A percentile compares a stretch with the other conserved stretches of the same genome.
phyloP scores from a whole-genome alignment of 2,329 filamentous ascomycete genomes.

The Geosmithia morbida region DNA sequence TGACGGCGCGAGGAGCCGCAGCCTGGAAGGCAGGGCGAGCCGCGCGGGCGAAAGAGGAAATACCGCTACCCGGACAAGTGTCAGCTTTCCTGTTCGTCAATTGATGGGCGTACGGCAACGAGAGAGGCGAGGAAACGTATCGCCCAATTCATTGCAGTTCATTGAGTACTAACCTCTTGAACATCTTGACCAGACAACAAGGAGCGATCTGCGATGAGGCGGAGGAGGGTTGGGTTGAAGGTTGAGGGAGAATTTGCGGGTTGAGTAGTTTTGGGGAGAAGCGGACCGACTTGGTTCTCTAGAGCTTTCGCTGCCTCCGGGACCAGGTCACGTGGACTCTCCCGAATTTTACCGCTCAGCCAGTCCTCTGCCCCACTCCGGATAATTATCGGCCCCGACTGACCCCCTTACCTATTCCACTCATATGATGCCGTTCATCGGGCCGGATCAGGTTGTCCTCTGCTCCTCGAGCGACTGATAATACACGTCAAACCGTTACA shows the following conservation, averaged over 20 bases:
- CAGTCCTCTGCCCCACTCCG: neutral
- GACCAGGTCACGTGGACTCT: neutral
- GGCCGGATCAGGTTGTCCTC: too few species aligned
- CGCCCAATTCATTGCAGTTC: too few species aligned
- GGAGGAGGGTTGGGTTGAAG: slow-evolving; percentile 35
- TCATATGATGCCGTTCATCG: too few species aligned
- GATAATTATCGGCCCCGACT: neutral
- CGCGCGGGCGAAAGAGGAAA: slow-evolving; percentile 49
- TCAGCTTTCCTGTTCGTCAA: slow-evolving; percentile 27
- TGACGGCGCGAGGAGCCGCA: slow-evolving; percentile 39
- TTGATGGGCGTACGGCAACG: slow-evolving; percentile 13
- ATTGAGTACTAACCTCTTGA: slow-evolving; percentile 55
- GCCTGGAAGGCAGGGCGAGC: slow-evolving; percentile 47
- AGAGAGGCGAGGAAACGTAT: too few species aligned
- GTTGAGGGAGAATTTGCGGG: slow-evolving; percentile 32
- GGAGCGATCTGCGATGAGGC: slow-evolving; percentile 47
- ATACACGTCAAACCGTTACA: too few species aligned
- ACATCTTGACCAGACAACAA: slow-evolving; percentile 61
- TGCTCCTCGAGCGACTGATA: too few species aligned
- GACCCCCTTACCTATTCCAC: neutral
- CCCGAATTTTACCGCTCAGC: neutral
- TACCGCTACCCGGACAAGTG: slow-evolving; percentile 36
- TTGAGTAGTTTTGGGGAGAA: slow-evolving; percentile 27
- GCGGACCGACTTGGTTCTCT: neutral
- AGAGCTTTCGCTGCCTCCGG: neutral